phyloP scores from a whole-genome alignment of 2,329 filamentous ascomycete genomes.

The Trichoderma oligosporum region DNA sequence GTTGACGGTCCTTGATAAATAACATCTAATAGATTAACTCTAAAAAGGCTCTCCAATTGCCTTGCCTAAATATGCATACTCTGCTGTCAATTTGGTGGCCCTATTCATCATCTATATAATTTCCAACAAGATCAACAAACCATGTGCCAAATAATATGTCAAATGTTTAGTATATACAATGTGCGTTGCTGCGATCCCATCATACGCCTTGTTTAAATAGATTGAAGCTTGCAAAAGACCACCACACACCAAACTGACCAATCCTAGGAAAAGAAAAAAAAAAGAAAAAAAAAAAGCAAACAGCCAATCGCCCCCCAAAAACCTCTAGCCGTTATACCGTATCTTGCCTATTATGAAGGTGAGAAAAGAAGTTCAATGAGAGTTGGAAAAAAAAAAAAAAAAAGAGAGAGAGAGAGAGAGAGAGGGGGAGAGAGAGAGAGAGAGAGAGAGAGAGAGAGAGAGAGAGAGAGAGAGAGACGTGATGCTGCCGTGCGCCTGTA shows the following conservation, averaged over 20 bases:
- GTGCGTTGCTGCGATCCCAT: constrained; percentile 11
- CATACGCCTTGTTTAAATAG: constrained; percentile 13
- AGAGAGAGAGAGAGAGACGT: not conserved
- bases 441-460: not conserved
- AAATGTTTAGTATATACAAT: constrained; percentile 12
- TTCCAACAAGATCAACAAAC: not conserved
- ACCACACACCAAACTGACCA: constrained; percentile 2
- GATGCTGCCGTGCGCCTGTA: constrained; percentile 15
- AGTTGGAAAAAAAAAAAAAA: not conserved
- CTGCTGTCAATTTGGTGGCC: constrained; percentile 13
- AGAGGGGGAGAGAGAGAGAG: not conserved
- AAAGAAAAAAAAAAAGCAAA: not conserved
- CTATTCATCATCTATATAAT: constrained; percentile 2
- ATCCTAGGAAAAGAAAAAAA: not conserved
- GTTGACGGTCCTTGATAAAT: no score
- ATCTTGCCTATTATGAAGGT: not conserved
- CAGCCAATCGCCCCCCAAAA: constrained; percentile 6
- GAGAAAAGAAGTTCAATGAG: not conserved
- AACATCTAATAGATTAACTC: not conserved
- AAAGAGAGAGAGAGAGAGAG: not conserved
- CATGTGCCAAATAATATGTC: not conserved
- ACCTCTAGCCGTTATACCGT: constrained; percentile 5
- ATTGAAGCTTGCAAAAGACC: not conserved
- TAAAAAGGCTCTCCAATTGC: not conserved
- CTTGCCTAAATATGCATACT: not conserved